These are phyloP conservation scores for Suhomyces sp. DNA, from an alignment of 805 yeast species.

Conservation along the genomic window DNA sequence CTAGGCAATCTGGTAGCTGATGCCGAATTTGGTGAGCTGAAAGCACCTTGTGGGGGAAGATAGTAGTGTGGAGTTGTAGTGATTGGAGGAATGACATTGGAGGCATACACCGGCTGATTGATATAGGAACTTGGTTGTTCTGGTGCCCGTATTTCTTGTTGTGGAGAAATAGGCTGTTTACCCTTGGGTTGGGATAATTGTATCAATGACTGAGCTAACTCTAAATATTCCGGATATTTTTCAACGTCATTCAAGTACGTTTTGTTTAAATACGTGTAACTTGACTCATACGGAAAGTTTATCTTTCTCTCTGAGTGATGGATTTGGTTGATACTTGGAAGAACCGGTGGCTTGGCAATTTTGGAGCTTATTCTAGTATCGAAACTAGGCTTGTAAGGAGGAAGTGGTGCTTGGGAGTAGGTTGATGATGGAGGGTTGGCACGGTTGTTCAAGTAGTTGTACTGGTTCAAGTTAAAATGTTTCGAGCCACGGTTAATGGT, in stretches of 20 bases:
- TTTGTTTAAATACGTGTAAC: constrained; percentile 48
- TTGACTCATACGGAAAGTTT: constrained; percentile 54
- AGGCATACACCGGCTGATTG: neutral
- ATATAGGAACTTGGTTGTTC: neutral
- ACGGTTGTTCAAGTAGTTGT: constrained; percentile 24
- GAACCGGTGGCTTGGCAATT: constrained; percentile 17
- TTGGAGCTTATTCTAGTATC: constrained; percentile 37
- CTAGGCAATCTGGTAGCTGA: constrained; percentile 4
- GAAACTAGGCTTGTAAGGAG: constrained; percentile 30
- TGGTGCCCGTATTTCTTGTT: neutral
- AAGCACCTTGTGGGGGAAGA: constrained; percentile 6
- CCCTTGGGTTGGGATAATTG: constrained; percentile 28
- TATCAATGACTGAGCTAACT: constrained; percentile 44
- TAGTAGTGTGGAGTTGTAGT: constrained; percentile 1
- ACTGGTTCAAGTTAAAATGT: constrained; percentile 27
- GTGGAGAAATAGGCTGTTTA: constrained; percentile 3
- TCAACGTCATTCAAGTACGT: constrained; percentile 52
- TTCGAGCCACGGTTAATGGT: constrained; percentile 24
- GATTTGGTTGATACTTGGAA: constrained; percentile 18
- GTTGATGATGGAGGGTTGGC: neutral
- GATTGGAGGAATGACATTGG: constrained; percentile 1
- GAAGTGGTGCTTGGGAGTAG: constrained; percentile 4
- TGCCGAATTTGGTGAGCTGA: constrained; percentile 2
- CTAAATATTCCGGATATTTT: constrained; percentile 47
- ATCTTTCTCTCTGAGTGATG: constrained; percentile 32